phyloP scores from a whole-genome alignment of 2,329 filamentous ascomycete species.

The Kalmusia sp. region DNA sequence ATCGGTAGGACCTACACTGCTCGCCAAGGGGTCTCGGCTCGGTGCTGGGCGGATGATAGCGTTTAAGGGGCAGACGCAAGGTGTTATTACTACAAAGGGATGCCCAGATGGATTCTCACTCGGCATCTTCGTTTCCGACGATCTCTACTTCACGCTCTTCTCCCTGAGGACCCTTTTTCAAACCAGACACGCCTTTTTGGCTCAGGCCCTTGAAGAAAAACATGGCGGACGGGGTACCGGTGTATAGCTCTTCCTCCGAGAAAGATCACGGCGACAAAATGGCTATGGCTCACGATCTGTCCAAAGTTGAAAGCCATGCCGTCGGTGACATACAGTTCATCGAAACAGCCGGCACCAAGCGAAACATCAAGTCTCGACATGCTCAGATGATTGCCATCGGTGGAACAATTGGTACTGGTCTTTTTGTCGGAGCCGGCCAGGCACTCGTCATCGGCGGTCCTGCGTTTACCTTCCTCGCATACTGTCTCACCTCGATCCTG shows the following conservation, averaged over 20 bases:
- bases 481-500: slow-evolving; percentile 34
- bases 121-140: too few relatives aligned
- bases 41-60: too few relatives aligned
- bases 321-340: slow-evolving; percentile 5
- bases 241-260: background rate
- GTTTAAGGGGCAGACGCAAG: too few relatives aligned
- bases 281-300: background rate
- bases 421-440: slow-evolving; percentile 64
- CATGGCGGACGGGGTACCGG: background rate
- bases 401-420: slow-evolving; percentile 66
- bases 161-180: too few relatives aligned
- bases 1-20: too few relatives aligned
- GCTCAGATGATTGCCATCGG: slow-evolving; percentile 67
- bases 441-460: slow-evolving; percentile 51
- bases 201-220: background rate
- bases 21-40: too few relatives aligned
- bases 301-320: slow-evolving; percentile 5
- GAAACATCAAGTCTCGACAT: slow-evolving; percentile 29
- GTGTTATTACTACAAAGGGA: too few relatives aligned
- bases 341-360: slow-evolving; percentile 7
- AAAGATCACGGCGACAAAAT: background rate
- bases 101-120: too few relatives aligned
- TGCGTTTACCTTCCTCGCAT: slow-evolving; percentile 36
- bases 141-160: too few relatives aligned
- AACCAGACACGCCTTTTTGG: background rate